phyloP scores from a whole-genome alignment of 2,329 filamentous ascomycete species.

The Neofusicoccum laricinum region DNA sequence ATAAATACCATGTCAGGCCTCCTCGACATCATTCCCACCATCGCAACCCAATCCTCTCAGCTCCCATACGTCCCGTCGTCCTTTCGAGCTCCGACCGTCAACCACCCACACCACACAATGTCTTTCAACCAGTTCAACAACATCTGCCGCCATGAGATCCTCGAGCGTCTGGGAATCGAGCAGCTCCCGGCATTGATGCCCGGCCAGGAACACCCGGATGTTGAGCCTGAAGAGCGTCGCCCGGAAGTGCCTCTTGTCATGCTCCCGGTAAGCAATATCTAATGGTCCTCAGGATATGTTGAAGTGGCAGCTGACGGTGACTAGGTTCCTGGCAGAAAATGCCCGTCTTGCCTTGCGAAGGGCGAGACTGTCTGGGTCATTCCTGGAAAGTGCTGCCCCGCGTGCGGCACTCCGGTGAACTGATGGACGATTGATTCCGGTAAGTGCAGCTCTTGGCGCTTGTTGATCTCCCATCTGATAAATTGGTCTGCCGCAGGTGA shows the following conservation, averaged over 20 bases:
- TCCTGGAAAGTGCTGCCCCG: slow-evolving; percentile 38
- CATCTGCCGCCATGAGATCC: slow-evolving; percentile 16
- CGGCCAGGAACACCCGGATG: neutral
- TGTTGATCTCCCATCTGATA: neutral
- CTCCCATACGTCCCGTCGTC: neutral
- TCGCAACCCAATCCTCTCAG: neutral
- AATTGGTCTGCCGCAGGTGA: neutral
- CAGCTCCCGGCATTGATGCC: slow-evolving; percentile 16
- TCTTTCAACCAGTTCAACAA: slow-evolving; percentile 18
- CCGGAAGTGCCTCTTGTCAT: slow-evolving; percentile 30
- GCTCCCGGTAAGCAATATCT: slow-evolving; percentile 30
- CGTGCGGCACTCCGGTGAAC: slow-evolving; percentile 40
- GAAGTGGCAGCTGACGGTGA: neutral
- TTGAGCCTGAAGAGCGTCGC: slow-evolving; percentile 8
- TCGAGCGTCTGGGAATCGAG: slow-evolving; percentile 17
- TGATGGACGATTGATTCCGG: slow-evolving; percentile 17
- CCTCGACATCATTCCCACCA: neutral
- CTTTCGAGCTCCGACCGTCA: neutral
- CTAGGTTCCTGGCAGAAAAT: slow-evolving; percentile 39
- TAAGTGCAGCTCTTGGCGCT: neutral
- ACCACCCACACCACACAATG: slow-evolving; percentile 6
- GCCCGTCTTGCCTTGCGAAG: slow-evolving; percentile 38
- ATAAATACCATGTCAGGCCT: slow-evolving; percentile 12
- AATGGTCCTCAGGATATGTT: neutral
- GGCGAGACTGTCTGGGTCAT: slow-evolving; percentile 42